Conservation (phyloP, 2,329 filamentous ascomycete species). For the Pestalotiopsis sp. region DNA sequence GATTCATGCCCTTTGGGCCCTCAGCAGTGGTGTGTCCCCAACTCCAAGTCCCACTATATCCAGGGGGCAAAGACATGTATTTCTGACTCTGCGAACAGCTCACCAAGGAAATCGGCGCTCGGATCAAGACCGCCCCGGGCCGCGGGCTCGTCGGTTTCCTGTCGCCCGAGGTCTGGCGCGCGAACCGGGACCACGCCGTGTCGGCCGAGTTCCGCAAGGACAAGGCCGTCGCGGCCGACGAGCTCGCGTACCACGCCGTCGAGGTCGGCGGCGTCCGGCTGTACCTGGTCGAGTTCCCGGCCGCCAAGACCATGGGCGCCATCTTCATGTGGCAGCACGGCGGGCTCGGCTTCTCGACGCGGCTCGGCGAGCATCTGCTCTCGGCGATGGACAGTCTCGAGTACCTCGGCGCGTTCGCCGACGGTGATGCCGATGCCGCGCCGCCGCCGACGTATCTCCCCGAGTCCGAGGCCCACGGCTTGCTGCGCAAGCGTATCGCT, state of each 20-base stretch:
- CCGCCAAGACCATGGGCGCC: conserved; percentile 36
- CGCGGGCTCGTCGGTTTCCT: conserved; percentile 32
- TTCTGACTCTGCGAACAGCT: conserved; percentile 31
- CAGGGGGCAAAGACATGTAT: too few species aligned
- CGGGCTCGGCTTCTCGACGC: conserved; percentile 49
- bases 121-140: conserved; percentile 28
- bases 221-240: conserved; percentile 33
- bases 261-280: conserved; percentile 45
- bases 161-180: conserved; percentile 28
- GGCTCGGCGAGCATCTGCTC: conserved; percentile 48
- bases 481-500: conserved; percentile 43
- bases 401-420: conserved; percentile 35
- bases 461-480: conserved; percentile 38
- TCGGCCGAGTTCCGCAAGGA: conserved; percentile 37
- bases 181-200: conserved; percentile 32
- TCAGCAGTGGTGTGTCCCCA: conserved; percentile 31
- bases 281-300: conserved; percentile 46
- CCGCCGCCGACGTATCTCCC: conserved; percentile 43
- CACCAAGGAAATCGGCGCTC: conserved; percentile 36
- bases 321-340: conserved; percentile 48
- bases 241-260: conserved; percentile 42
- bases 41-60: not conserved
- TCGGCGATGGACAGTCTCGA: conserved; percentile 35
- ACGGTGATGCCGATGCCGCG: conserved; percentile 12
- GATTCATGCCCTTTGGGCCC: conserved; percentile 45